These are phyloP conservation scores for Pittosporum tobira DNA, from an alignment of 129 eudicot species.

Conservation along the genomic window DNA sequence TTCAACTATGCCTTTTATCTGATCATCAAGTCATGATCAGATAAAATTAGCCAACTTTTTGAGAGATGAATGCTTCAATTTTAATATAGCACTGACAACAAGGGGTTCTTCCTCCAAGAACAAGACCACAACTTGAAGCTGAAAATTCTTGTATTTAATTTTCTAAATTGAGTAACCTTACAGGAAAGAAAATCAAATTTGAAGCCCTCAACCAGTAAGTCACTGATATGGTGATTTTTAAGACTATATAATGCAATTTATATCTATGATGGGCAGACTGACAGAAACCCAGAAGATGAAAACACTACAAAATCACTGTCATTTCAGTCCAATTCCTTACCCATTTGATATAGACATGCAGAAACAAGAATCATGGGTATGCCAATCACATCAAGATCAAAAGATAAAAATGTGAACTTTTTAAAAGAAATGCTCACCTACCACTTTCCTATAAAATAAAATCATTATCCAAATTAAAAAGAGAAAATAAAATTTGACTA, in stretches of 20 bases:
- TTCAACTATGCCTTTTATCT: too few species aligned
- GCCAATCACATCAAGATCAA: conserved; percentile 9
- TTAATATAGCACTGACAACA: neutral
- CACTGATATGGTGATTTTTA: neutral
- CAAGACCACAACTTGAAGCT: neutral
- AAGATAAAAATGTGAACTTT: neutral
- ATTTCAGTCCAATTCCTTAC: conserved; percentile 1
- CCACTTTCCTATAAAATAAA: neutral
- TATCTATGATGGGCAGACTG: conserved; percentile 9
- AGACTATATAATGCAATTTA: conserved; percentile 5
- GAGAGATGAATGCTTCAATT: neutral
- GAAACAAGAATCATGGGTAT: conserved; percentile 4
- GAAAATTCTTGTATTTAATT: neutral
- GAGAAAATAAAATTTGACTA: neutral
- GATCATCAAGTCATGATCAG: too few species aligned
- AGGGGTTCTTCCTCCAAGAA: neutral
- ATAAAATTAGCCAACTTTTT: neutral
- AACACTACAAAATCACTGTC: conserved; percentile 9
- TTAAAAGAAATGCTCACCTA: conserved; percentile 2
- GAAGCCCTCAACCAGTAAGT: neutral
- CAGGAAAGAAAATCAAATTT: neutral
- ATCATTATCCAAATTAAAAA: neutral
- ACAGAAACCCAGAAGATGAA: conserved; percentile 11
- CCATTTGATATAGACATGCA: conserved; percentile 12
- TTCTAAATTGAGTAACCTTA: neutral